Conservation (phyloP, 2,329 filamentous ascomycete genomes). For the Pyricularia pennisetigena region DNA sequence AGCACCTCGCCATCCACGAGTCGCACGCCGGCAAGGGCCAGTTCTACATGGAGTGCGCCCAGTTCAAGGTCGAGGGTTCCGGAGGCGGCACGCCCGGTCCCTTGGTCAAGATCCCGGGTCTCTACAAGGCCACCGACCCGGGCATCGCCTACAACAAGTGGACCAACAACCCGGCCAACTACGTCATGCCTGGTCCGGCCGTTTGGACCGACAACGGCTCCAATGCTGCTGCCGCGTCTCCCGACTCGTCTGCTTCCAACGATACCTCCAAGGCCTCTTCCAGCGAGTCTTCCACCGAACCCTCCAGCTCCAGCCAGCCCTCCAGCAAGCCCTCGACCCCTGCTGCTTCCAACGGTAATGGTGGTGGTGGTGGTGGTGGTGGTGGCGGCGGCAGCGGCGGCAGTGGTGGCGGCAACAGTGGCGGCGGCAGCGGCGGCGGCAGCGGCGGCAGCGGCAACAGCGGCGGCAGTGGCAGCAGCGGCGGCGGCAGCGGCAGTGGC, state of each 20-base stretch:
- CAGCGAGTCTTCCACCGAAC: too few relatives aligned
- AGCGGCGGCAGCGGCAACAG: too few relatives aligned
- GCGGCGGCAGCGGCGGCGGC: too few relatives aligned
- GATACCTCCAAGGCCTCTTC: too few relatives aligned
- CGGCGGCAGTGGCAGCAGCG: too few relatives aligned
- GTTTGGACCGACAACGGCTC: neutral
- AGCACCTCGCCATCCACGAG: constrained; percentile 36
- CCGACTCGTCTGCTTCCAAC: neutral
- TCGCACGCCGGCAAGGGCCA: constrained; percentile 18
- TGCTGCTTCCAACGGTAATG: too few relatives aligned
- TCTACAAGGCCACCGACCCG: constrained; percentile 46
- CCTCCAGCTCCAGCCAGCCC: neutral
- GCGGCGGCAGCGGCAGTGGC: too few relatives aligned
- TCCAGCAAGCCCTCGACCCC: too few relatives aligned
- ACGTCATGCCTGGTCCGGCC: constrained; percentile 4
- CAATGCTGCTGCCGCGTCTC: too few relatives aligned
- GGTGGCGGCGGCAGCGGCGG: too few relatives aligned
- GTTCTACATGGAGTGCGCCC: constrained; percentile 35
- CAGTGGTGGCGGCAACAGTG: too few relatives aligned
- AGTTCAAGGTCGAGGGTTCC: constrained; percentile 28
- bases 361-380: too few relatives aligned
- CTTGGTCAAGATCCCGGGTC: constrained; percentile 29
- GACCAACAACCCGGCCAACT: constrained; percentile 1
- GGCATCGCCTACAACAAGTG: constrained; percentile 9
- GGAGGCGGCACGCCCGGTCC: constrained; percentile 24